Conservation (phyloP, 306 rosid genomes). For the Prunus armeniaca region DNA sequence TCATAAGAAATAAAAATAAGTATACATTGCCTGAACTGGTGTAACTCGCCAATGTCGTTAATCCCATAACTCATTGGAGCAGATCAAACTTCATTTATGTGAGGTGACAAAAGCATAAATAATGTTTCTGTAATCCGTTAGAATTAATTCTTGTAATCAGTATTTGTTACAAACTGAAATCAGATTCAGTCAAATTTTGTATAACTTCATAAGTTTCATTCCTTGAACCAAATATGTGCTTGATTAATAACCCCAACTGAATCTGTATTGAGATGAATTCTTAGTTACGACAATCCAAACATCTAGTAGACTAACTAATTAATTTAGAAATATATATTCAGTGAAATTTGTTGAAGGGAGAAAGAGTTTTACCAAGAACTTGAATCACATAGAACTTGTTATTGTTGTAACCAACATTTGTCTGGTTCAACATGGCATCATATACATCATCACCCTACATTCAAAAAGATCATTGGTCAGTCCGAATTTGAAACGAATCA, state of each 20-base stretch:
- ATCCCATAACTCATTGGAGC: background rate
- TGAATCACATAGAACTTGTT: slow-evolving; percentile 89
- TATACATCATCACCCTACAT: slow-evolving; percentile 75
- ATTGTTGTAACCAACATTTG: slow-evolving; percentile 75
- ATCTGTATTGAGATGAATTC: background rate
- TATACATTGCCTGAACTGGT: background rate
- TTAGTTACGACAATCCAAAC: background rate
- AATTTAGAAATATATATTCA: background rate
- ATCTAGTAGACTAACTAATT: background rate
- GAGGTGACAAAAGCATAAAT: background rate
- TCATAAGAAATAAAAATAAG: slow-evolving; percentile 1
- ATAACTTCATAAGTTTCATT: background rate
- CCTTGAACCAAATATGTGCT: background rate
- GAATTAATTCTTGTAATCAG: background rate
- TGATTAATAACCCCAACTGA: background rate
- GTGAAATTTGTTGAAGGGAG: background rate
- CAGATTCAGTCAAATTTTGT: background rate
- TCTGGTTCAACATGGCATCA: slow-evolving; percentile 93
- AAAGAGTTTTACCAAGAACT: slow-evolving; percentile 64
- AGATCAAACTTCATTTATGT: slow-evolving; percentile 1
- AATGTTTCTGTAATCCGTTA: background rate
- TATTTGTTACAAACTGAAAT: background rate
- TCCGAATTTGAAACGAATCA: slow-evolving; percentile 14
- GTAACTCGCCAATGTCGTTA: background rate
- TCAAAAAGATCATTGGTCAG: background rate